Evolutionary conservation across 2,329 filamentous ascomycete species (phyloP).

Genomic region (Albophoma yamanashiensis): DNA sequence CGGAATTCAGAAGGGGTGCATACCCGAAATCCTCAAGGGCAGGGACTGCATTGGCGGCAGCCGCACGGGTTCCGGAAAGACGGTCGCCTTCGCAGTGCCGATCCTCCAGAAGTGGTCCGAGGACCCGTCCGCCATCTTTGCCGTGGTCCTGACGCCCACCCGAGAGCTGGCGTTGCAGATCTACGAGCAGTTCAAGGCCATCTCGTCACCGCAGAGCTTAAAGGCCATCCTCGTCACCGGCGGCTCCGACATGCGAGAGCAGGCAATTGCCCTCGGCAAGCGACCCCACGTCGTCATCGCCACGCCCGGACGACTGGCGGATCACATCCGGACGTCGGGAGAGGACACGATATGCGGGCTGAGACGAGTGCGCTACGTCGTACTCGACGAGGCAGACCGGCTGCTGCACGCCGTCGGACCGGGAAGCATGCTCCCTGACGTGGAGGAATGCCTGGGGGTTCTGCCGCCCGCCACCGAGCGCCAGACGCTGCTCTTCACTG

Average conservation of each 20-base stretch:
- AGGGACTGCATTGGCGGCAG: conserved; percentile 92
- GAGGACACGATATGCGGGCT: conserved; percentile 82
- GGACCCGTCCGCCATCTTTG: conserved; percentile 87
- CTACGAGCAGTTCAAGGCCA: conserved; percentile 89
- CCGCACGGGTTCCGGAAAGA: conserved; percentile 93
- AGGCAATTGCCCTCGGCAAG: conserved; percentile 73
- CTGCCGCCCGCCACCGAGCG: conserved; percentile 68
- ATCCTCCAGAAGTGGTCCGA: conserved; percentile 90
- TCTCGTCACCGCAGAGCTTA: conserved; percentile 77
- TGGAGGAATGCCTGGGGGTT: conserved; percentile 76
- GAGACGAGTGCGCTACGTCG: conserved; percentile 68
- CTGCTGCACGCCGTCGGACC: conserved; percentile 61
- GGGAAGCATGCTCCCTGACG: conserved; percentile 88
- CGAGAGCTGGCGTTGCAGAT: conserved; percentile 91
- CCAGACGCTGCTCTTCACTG: conserved; percentile 94
- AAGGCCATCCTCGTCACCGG: conserved; percentile 87
- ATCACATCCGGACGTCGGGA: conserved; percentile 86
- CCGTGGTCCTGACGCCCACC: conserved; percentile 79
- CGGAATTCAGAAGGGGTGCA: conserved; percentile 84
- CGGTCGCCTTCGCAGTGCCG: conserved; percentile 87
- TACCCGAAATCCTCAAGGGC: conserved; percentile 84
- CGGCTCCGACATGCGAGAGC: conserved; percentile 82
- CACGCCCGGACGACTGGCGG: conserved; percentile 83
- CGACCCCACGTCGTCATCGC: conserved; percentile 89
- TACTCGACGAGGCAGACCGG: conserved; percentile 92